Evolutionary conservation across 371 early-diverging fungal genomes (phyloP), one percentile per base, ranked within the genome.

Genomic region (Mortierella sp.): DNA sequence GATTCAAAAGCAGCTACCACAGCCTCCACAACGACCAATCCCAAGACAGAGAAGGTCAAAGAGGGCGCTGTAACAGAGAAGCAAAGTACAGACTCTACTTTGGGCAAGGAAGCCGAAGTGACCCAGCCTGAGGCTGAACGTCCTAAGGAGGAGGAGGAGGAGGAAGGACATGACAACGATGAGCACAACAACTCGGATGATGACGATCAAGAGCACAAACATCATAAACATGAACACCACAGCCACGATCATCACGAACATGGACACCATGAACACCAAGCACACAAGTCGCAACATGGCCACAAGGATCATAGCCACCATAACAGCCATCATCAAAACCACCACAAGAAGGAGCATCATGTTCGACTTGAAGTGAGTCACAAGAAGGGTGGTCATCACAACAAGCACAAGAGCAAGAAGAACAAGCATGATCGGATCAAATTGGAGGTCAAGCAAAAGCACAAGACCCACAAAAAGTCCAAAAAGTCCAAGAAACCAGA

Each of bases 281-380:
- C 50, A 21, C 50, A 50, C n/a, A 14, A 50, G 50, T 5, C 4
- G 7, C n/a, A 19, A 7, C 7, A 19, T 12, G 23, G 3, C 23
- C 12, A 53, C 53, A 23, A 53, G 12, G 23, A 53, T 23, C 19
- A 53, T 23, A 53, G 26, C 23, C 19, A 53, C 53, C 12, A 68
- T n/a, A n/a, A n/a, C n/a, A n/a, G n/a, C 21, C 23, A 53, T 26
- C 62, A 65, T 11, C 66, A 74, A 14, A 62, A 64, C 26, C 58
- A 55, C 25, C 57, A 64, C 48, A 53, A 73, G 26, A 23, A 59
- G 6, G 55, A 57, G 19, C 16, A 46, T 37, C 19, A 19, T 21
- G 12, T 29, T 19, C 48, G 7, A n/a, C 47, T 14, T 26, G 43
- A 53, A 48, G 15, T 14, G 25, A 4, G 18, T 28, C 18, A 4